Conservation (phyloP, 177 flowering plant genomes). For the Telopea speciosissima region DNA sequence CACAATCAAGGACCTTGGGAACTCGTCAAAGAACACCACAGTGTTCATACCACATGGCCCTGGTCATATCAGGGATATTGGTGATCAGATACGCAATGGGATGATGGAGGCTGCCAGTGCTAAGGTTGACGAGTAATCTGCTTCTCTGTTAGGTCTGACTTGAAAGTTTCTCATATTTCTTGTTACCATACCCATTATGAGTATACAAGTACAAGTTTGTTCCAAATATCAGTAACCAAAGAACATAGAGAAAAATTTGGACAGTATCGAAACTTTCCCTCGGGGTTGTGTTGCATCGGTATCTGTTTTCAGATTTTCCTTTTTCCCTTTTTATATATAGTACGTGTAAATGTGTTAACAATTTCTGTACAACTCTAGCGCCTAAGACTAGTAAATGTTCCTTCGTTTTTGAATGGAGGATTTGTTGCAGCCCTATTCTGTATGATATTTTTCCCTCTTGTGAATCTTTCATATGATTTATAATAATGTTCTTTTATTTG, state of each 20-base stretch:
- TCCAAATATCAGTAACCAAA: too few relatives aligned
- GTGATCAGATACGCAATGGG: slow-evolving; percentile 91
- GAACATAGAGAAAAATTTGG: too few relatives aligned
- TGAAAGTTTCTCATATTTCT: not conserved
- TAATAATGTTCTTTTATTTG: not conserved
- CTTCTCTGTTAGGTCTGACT: not conserved
- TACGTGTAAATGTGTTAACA: not conserved
- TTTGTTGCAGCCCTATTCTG: too few relatives aligned
- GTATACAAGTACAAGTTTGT: too few relatives aligned
- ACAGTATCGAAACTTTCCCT: too few relatives aligned
- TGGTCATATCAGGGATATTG: slow-evolving; percentile 88
- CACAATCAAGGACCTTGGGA: slow-evolving; percentile 95
- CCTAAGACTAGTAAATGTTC: not conserved
- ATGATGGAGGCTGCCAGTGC: slow-evolving; percentile 78
- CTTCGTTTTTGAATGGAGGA: too few relatives aligned
- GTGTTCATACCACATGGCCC: slow-evolving; percentile 98
- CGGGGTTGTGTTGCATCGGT: not conserved
- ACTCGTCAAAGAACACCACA: slow-evolving; percentile 91
- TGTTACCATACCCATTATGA: not conserved
- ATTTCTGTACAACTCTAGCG: not conserved
- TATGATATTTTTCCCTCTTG: too few relatives aligned
- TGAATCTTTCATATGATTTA: not conserved
- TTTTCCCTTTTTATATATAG: not conserved
- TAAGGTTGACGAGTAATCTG: slow-evolving; percentile 12
- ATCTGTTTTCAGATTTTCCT: not conserved